These are phyloP conservation scores for Lolium rigidum DNA, from an alignment of 176 grass and related monocot species.

Conservation along the genomic window DNA sequence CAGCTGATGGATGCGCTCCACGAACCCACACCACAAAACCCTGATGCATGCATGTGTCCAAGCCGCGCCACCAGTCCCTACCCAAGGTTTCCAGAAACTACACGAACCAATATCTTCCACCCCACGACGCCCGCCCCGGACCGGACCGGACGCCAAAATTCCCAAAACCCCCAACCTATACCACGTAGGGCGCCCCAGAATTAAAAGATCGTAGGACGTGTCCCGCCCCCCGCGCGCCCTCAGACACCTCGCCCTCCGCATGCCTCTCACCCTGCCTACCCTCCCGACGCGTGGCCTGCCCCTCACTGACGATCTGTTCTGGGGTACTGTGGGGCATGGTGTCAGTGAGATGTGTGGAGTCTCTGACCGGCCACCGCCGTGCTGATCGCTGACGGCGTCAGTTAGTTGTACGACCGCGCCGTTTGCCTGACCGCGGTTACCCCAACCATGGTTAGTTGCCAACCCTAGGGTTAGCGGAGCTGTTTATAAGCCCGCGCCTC, in stretches of 20 bases:
- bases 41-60: slow-evolving; percentile 23
- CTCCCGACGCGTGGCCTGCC: slow-evolving; percentile 46
- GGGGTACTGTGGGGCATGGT: rapidly evolving
- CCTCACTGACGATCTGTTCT: background rate
- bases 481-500: slow-evolving; percentile 61
- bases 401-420: slow-evolving; percentile 23
- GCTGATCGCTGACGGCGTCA: slow-evolving; percentile 28
- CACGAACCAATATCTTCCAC: slow-evolving; percentile 3
- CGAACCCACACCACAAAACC: background rate
- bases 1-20: background rate
- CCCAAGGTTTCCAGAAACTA: slow-evolving; percentile 60
- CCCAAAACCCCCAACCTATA: background rate
- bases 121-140: background rate
- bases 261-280: slow-evolving; percentile 46
- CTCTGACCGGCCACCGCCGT: background rate
- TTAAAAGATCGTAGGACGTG: slow-evolving; percentile 52
- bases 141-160: background rate
- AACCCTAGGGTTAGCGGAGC: slow-evolving; percentile 32
- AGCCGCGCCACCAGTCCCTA: slow-evolving; percentile 11
- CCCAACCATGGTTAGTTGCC: background rate
- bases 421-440: background rate
- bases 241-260: slow-evolving; percentile 51
- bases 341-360: rapidly evolving
- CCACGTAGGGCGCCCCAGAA: background rate
- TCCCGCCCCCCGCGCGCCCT: slow-evolving; percentile 39